A percentile compares a stretch with the other conserved stretches of the same genome.
phyloP scores from a whole-genome alignment of 345 rosid species.

The Populus pruinosa region DNA sequence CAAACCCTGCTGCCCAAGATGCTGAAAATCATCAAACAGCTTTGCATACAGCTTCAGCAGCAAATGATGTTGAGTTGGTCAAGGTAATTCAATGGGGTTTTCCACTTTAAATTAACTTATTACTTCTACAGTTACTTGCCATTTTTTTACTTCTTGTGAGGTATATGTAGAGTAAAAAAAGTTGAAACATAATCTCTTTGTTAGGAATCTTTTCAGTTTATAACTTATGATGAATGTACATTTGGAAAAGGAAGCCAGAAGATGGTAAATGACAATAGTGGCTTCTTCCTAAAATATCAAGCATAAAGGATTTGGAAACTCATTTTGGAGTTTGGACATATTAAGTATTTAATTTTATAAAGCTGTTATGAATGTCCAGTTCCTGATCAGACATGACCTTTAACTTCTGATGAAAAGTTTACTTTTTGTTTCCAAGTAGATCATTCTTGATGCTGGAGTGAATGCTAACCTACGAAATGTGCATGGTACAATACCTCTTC shows the following conservation, averaged over 20 bases:
- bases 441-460: slow-evolving; percentile 94
- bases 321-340: too few relatives aligned
- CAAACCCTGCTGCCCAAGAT: slow-evolving; percentile 89
- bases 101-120: background rate
- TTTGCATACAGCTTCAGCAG: slow-evolving; percentile 89
- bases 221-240: too few relatives aligned
- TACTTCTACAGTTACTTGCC: background rate
- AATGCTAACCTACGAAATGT: slow-evolving; percentile 80
- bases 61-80: slow-evolving; percentile 84
- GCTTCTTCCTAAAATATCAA: too few relatives aligned
- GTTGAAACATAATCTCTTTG: too few relatives aligned
- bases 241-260: too few relatives aligned
- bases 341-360: background rate
- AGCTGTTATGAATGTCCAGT: background rate
- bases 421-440: slow-evolving; percentile 37
- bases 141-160: background rate
- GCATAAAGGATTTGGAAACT: too few relatives aligned
- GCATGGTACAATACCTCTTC: slow-evolving; percentile 88
- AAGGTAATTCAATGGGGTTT: slow-evolving; percentile 45
- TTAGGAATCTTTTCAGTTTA: too few relatives aligned
- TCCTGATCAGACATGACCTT: background rate
- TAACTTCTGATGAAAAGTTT: background rate
- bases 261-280: too few relatives aligned
- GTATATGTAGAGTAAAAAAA: background rate
- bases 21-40: slow-evolving; percentile 82